phyloP scores from a whole-genome alignment of 345 rosid genomes.

The Aquilaria yunnanensis region DNA sequence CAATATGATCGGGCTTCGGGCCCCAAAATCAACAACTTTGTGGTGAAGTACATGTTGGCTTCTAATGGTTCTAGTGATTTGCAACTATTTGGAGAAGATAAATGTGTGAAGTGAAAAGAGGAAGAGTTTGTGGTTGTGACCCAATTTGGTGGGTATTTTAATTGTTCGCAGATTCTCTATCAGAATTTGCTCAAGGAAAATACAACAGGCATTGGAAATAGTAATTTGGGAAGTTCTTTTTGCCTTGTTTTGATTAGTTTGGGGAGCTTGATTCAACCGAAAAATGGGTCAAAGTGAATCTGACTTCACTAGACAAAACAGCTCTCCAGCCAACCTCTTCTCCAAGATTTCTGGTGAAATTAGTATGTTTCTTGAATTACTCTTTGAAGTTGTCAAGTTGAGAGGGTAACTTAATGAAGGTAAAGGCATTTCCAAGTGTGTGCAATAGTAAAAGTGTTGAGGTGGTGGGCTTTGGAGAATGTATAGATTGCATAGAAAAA shows the following conservation, averaged over 20 bases:
- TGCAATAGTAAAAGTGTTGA: no score
- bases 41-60: constrained; percentile 22
- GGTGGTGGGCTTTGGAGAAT: no score
- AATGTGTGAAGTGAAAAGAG: constrained; percentile 33
- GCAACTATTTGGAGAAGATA: constrained; percentile 27
- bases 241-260: constrained; percentile 15
- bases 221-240: constrained; percentile 13
- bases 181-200: constrained; percentile 14
- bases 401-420: no score
- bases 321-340: constrained; percentile 51
- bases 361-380: constrained; percentile 23
- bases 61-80: constrained; percentile 24
- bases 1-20: constrained; percentile 28
- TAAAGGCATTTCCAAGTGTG: no score
- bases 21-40: constrained; percentile 40
- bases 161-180: constrained; percentile 17
- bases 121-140: constrained; percentile 10
- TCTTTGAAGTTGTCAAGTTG: background rate
- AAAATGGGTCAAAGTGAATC: constrained; percentile 26
- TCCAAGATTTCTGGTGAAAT: constrained; percentile 34
- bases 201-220: constrained; percentile 6
- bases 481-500: no score
- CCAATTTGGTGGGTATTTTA: constrained; percentile 14
- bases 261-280: constrained; percentile 22
- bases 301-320: constrained; percentile 38